These are phyloP conservation scores for Bertia moriformis DNA, from an alignment of 2,329 filamentous ascomycete genomes.

Conservation along the genomic window DNA sequence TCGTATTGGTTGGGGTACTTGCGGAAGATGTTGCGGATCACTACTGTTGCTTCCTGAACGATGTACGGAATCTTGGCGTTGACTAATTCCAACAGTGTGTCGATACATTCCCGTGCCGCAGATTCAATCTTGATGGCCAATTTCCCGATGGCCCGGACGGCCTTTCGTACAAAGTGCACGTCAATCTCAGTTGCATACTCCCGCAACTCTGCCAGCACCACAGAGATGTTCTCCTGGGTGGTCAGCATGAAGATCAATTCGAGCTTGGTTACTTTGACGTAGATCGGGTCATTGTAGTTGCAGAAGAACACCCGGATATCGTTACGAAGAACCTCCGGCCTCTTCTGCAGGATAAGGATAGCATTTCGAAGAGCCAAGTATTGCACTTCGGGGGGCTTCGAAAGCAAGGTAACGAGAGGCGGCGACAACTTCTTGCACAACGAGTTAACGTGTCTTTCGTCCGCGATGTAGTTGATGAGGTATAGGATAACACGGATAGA, in stretches of 20 bases:
- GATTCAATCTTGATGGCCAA: slow-evolving; percentile 98
- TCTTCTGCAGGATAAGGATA: slow-evolving; percentile 77
- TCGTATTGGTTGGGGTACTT: slow-evolving; percentile 99
- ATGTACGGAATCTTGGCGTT: slow-evolving; percentile 98
- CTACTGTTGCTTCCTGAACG: slow-evolving; percentile 94
- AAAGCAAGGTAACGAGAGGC: slow-evolving; percentile 81
- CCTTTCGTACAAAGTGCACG: slow-evolving; percentile 95
- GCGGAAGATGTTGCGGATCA: slow-evolving; percentile 97
- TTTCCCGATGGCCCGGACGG: slow-evolving; percentile 92
- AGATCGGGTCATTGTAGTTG: slow-evolving; percentile 99
- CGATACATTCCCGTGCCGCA: slow-evolving; percentile 79
- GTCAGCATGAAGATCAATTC: slow-evolving; percentile 99
- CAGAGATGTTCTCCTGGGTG: slow-evolving; percentile 84
- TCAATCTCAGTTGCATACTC: slow-evolving; percentile 98
- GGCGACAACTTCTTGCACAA: slow-evolving; percentile 88
- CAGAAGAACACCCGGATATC: slow-evolving; percentile 99
- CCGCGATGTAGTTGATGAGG: slow-evolving; percentile 94
- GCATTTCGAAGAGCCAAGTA: slow-evolving; percentile 91
- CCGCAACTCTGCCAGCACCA: slow-evolving; percentile 82
- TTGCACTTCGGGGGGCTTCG: slow-evolving; percentile 96
- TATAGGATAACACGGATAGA: slow-evolving; percentile 94
- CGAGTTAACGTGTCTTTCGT: slow-evolving; percentile 73
- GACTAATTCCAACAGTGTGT: slow-evolving; percentile 79
- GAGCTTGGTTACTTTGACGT: slow-evolving; percentile 97
- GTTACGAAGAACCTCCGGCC: slow-evolving; percentile 85